Evolutionary conservation across 257 asterid species (phyloP), one percentile per base, ranked within the genome.

Genomic region (Nicotiana sylvestris): DNA sequence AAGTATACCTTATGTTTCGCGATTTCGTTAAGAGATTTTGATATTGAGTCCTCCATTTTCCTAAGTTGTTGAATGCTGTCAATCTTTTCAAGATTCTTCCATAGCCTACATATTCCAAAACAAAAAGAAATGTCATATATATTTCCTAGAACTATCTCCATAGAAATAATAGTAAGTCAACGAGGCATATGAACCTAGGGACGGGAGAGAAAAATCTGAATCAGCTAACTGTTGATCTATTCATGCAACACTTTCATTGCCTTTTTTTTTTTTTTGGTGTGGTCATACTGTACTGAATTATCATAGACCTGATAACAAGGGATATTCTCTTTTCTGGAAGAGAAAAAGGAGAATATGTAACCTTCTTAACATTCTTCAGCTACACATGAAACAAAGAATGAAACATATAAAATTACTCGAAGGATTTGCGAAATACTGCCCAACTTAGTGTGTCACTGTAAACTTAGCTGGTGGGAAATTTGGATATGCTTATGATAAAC

Each of bases 31-130:
- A 74, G 64, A 74, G 80, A 74, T 27, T 51, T 51, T 7, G 64
- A 51, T 25, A 74, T 74, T 2, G 64, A 74, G 43, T 74, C 64
- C 25, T 74, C 80, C 80, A 74, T 25, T 51, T 51, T 74, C 64
- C 64, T 74, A 27, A 74, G 80, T 27, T 74, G 80, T 51, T 49
- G 80, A 74, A 74, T 27, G 64, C 53, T 74, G 29, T 74, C 80
- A 51, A 74, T 74, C 43, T 74, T 74, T 39, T 74, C 80, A 74
- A 74, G 80, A 74, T 74, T 74, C 64, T 27, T 74, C 80, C 80
- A 74, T 27, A 74, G 80, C 64, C 80, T 74, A 58, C 43, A 74
- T 49, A 51, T 27, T 74, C 64, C 80, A 51, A 74, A 72, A 46
- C 64, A 74, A 49, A 74, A 46, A 6, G 35, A 74, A 74, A 27